These are phyloP conservation scores for Erythrobasidium yunnanense DNA, from an alignment of 768 basidiomycete species.

Conservation along the genomic window DNA sequence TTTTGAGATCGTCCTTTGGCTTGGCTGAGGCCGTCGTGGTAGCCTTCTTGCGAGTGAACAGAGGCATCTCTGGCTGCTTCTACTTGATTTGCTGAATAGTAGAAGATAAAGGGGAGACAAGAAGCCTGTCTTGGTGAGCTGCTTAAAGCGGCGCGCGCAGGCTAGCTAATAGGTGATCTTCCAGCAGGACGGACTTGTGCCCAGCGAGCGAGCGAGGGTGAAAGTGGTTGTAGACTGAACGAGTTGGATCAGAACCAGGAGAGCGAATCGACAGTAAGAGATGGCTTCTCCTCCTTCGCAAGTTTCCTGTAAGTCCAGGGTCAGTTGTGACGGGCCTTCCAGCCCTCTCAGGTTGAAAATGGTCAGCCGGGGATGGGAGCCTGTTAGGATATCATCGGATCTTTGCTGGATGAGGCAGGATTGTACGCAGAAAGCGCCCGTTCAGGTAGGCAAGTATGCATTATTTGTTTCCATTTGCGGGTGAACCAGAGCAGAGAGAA, in stretches of 20 bases:
- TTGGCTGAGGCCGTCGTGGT: not conserved
- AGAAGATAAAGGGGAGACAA: not conserved
- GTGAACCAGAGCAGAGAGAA: not conserved
- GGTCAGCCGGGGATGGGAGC: no score
- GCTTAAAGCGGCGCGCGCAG: not conserved
- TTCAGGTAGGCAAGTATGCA: no score
- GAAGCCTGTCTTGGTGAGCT: not conserved
- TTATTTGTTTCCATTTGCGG: not conserved
- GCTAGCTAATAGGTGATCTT: not conserved
- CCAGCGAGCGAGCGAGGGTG: not conserved
- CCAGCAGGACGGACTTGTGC: not conserved
- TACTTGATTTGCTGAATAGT: not conserved
- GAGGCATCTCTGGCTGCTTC: conserved; percentile 8
- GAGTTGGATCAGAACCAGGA: not conserved
- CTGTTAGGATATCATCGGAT: no score
- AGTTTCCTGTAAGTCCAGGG: no score
- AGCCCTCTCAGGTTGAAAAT: no score
- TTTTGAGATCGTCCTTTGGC: not conserved
- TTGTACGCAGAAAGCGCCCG: no score
- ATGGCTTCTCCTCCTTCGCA: no score
- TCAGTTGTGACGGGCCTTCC: no score
- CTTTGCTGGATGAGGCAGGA: no score
- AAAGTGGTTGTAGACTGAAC: not conserved
- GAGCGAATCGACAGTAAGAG: no score
- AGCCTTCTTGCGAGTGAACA: conserved; percentile 20